Evolutionary conservation across 257 asterid species (phyloP).

Genomic region (Solanum appendiculatum): DNA sequence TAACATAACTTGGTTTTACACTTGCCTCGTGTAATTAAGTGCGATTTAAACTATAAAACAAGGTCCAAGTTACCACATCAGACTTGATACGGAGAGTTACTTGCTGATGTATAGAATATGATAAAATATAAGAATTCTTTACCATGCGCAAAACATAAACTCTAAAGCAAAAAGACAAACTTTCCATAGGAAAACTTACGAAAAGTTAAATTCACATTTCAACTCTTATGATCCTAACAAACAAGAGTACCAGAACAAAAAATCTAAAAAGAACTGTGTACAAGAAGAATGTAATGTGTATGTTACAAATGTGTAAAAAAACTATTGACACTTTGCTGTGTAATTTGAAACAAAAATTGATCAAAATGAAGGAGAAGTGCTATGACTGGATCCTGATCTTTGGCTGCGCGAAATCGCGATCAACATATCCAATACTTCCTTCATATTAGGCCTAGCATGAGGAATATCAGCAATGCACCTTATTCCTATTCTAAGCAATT

Average conservation of each 20-base stretch:
- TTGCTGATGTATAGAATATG: neutral
- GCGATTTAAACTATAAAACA: neutral
- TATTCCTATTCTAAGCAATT: slow-evolving; percentile 61
- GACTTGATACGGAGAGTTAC: neutral
- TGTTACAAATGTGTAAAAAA: neutral
- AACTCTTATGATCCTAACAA: neutral
- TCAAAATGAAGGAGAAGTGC: slow-evolving; percentile 18
- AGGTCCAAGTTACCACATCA: neutral
- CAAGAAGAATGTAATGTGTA: neutral
- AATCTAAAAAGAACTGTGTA: neutral
- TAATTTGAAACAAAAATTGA: neutral
- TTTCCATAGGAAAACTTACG: neutral
- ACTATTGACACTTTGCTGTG: slow-evolving; percentile 1
- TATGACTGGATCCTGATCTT: slow-evolving; percentile 14
- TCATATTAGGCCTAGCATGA: slow-evolving; percentile 76
- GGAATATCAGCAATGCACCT: slow-evolving; percentile 74
- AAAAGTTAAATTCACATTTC: neutral
- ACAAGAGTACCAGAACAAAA: slow-evolving; percentile 4
- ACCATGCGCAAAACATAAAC: neutral
- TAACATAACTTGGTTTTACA: neutral
- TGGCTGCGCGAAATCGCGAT: slow-evolving; percentile 31
- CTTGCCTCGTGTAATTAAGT: neutral
- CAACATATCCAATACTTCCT: slow-evolving; percentile 72
- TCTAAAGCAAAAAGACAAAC: neutral
- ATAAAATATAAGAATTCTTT: neutral